Evolutionary conservation across 2,329 filamentous ascomycete species (phyloP).

Genomic region (Alternaria arborescens): DNA sequence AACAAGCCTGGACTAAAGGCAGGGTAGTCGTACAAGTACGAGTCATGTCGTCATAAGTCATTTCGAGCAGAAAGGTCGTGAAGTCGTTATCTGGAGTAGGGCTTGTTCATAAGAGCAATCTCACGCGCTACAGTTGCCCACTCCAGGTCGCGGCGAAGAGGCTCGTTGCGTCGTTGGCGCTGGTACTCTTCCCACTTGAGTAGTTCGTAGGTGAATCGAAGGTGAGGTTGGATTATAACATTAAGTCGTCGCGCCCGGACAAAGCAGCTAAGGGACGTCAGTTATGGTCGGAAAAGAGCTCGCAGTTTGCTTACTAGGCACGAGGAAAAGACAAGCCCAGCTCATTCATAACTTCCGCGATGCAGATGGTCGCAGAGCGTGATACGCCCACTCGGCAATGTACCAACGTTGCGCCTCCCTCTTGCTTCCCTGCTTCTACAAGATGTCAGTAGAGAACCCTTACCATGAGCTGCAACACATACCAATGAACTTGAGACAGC

Average conservation of each 20-base stretch:
- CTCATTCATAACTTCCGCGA: conserved; percentile 95
- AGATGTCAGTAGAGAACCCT: conserved; percentile 16
- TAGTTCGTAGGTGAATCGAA: conserved; percentile 90
- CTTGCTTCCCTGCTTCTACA: conserved; percentile 77
- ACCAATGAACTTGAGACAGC: conserved; percentile 94
- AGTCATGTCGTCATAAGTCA: conserved; percentile 33
- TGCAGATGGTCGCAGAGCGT: conserved; percentile 94
- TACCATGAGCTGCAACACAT: conserved; percentile 50
- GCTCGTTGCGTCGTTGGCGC: conserved; percentile 62
- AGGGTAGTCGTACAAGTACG: conserved; percentile 32
- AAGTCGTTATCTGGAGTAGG: conserved; percentile 74
- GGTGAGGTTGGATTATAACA: conserved; percentile 96
- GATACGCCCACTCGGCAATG: conserved; percentile 97
- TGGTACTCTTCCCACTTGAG: conserved; percentile 93
- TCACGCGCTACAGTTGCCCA: conserved; percentile 90
- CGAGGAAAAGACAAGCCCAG: conserved; percentile 83
- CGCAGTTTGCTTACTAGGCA: conserved; percentile 71
- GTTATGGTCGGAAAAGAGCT: neutral
- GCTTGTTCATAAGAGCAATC: conserved; percentile 94
- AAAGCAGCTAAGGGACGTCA: conserved; percentile 69
- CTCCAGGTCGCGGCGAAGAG: conserved; percentile 80
- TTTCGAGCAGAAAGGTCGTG: conserved; percentile 15
- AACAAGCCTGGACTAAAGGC: conserved; percentile 14
- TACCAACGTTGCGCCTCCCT: conserved; percentile 86
- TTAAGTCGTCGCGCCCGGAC: conserved; percentile 91